Conservation (phyloP, 805 yeast species). For the Candida ficus region DNA sequence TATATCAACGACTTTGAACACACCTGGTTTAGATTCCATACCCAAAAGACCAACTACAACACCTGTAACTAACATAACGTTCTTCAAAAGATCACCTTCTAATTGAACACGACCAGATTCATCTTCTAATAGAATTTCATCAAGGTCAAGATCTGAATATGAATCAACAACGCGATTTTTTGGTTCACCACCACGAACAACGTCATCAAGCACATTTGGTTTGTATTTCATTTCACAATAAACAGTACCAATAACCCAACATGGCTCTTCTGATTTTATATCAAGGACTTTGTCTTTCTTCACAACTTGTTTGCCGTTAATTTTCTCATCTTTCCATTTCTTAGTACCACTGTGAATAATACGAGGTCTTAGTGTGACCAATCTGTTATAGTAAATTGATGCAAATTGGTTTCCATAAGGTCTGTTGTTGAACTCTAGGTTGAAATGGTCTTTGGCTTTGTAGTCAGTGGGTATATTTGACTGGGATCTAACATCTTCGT, state of each 20-base stretch:
- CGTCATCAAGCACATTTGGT: conserved; percentile 80
- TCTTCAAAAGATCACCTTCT: conserved; percentile 52
- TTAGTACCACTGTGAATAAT: conserved; percentile 39
- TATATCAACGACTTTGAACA: conserved; percentile 78
- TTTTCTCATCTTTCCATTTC: conserved; percentile 53
- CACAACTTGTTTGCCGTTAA: conserved; percentile 32
- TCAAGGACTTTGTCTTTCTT: conserved; percentile 54
- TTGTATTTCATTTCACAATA: conserved; percentile 81
- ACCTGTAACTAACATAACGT: conserved; percentile 75
- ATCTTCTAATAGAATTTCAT: conserved; percentile 77
- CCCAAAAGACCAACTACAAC: conserved; percentile 84
- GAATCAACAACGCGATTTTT: conserved; percentile 32
- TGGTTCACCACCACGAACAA: conserved; percentile 41
- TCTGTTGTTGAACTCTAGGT: conserved; percentile 29
- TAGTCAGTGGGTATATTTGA: conserved; percentile 9
- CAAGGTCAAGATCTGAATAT: conserved; percentile 52
- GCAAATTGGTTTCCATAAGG: conserved; percentile 55
- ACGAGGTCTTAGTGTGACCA: conserved; percentile 41
- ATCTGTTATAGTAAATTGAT: conserved; percentile 47
- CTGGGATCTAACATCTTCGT: not conserved
- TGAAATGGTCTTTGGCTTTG: conserved; percentile 10
- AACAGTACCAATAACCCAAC: conserved; percentile 86
- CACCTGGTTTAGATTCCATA: conserved; percentile 76
- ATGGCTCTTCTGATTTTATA: conserved; percentile 51
- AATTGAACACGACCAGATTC: conserved; percentile 84